These are phyloP conservation scores for Phytophthora aleatoria DNA, from an alignment of 352 stramenopile species.

Conservation along the genomic window DNA sequence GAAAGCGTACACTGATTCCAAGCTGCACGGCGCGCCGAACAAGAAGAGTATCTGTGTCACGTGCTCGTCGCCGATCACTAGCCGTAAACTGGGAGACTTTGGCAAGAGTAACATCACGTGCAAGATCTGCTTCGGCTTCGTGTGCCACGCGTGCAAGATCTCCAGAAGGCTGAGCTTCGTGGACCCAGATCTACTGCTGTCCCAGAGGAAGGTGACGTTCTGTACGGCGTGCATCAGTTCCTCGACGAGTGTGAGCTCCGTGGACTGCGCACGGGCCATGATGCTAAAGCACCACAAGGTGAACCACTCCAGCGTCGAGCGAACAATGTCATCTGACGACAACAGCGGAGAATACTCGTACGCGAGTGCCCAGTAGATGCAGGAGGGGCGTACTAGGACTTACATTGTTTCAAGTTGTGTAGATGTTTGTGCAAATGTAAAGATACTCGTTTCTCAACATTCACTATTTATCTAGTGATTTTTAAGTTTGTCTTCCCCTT, in stretches of 20 bases:
- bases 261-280: conserved; percentile 16
- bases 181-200: conserved; percentile 18
- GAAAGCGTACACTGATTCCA: conserved; percentile 14
- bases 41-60: conserved; percentile 24
- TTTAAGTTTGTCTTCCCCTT: no score
- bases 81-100: conserved; percentile 21
- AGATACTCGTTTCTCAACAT: no score
- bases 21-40: conserved; percentile 13
- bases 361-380: neutral
- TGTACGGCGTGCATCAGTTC: conserved; percentile 38
- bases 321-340: conserved; percentile 16
- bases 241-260: conserved; percentile 33
- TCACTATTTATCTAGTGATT: no score
- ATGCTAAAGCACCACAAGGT: conserved; percentile 5
- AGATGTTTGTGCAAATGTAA: neutral
- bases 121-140: conserved; percentile 34
- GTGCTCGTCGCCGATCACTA: conserved; percentile 5
- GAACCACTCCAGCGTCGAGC: conserved; percentile 13
- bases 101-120: conserved; percentile 32
- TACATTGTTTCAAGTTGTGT: neutral
- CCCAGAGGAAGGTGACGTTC: conserved; percentile 36
- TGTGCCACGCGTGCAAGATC: conserved; percentile 32
- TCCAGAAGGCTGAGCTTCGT: conserved; percentile 31
- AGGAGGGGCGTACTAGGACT: neutral
- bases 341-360: conserved; percentile 1